phyloP scores from a whole-genome alignment of 2,329 filamentous ascomycete genomes.

The Ceratocystis albifundus region DNA sequence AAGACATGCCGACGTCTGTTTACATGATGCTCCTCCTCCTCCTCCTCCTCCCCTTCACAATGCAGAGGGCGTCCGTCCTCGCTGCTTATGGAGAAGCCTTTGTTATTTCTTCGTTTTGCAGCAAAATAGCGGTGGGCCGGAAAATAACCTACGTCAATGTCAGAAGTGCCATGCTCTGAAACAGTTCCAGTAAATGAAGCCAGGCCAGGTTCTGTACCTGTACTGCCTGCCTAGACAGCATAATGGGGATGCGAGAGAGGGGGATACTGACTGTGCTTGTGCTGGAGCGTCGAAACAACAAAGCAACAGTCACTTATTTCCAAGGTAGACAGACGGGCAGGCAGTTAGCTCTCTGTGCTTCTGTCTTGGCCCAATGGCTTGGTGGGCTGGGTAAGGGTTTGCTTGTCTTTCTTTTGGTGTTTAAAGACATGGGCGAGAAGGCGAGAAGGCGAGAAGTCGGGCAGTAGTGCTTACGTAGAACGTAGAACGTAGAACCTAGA shows the following conservation, averaged over 20 bases:
- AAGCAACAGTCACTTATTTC: too few species aligned
- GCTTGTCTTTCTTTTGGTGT: too few species aligned
- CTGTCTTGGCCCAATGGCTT: neutral
- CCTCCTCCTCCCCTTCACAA: too few species aligned
- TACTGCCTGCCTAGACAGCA: neutral
- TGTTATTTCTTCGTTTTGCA: neutral
- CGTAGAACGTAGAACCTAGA: too few species aligned
- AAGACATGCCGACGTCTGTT: too few species aligned
- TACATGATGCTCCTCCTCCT: too few species aligned
- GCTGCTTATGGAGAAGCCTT: neutral
- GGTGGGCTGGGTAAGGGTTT: too few species aligned
- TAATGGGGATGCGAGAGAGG: neutral
- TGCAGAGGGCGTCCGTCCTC: neutral
- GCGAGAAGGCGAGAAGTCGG: too few species aligned
- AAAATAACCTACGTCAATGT: neutral
- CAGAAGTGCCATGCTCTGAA: constrained; percentile 12
- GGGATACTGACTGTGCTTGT: neutral
- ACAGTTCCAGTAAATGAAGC: neutral
- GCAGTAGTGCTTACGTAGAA: too few species aligned
- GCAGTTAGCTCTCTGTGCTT: neutral
- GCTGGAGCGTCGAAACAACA: neutral
- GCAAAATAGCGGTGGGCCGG: constrained; percentile 9
- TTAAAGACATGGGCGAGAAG: too few species aligned
- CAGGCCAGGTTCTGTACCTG: neutral
- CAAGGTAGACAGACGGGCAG: neutral